Evolutionary conservation across 1,284 basidiomycete genomes (phyloP), one percentile per base, ranked within the genome.

Genomic region (Cutaneotrichosporon sp.): DNA sequence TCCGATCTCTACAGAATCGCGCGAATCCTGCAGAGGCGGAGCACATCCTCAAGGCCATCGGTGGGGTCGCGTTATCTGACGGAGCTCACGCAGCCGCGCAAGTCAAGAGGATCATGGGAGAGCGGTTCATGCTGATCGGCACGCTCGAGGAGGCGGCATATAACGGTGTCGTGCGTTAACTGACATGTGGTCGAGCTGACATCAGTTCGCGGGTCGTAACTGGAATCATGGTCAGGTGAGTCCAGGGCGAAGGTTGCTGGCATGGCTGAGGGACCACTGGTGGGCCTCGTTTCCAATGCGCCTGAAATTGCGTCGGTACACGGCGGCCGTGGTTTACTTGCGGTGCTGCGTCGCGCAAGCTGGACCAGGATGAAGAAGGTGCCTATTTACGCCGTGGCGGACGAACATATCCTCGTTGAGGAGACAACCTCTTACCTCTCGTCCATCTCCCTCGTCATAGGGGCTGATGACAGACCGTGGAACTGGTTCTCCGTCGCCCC

Each of bases 221-320:
- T 81, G 79, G 79, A 82, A 81, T 65, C 73, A 79, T 60, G 82
- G 82, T 6, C 79, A 81, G 63, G 75, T 80, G 36, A 55, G 70
- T 36, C 18, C 26, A 26, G 26, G 26, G 26, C 26, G 26, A 26
- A 26, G 26, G 26, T 26, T 26, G 26, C 26, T 26, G 26, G 26
- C 26, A 26, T 26, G 26, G 26, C 26, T 26, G 26, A 47, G 46
- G 21, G 16, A n/a, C 13, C 9, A 47, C 36, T 36, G 36, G 36
- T 4, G 9, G 36, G 11, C 11, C 40, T 42, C 40, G 40, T 16
- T 18, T 9, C 16, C 11, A 6, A 18, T 42, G 40, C 13, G 14
- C 40, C 16, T 6, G 14, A 42, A 9, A 13, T 13, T 8, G 11
- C 34, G 11, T 5, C 34, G 1, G 34, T 36, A 13, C 34, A 13